Evolutionary conservation across 192 early-diverging fungal species (phyloP), one percentile per base, ranked within the genome.

Genomic region (Lobosporangium transversale): DNA sequence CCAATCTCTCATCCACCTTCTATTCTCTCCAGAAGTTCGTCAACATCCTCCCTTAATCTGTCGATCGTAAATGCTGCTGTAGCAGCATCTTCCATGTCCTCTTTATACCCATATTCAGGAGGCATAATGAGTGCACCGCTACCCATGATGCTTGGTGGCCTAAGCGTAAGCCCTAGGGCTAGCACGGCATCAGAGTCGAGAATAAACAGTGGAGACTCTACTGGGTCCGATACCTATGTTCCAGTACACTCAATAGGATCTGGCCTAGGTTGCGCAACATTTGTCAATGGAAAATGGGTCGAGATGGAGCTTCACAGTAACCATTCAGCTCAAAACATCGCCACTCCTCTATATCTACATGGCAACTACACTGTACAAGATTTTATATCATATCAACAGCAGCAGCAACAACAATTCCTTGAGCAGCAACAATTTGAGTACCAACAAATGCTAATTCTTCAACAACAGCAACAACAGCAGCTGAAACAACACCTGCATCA

Each of bases 341-440:
- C 51, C 7, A 29, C 4, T 15, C 54, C 53, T n/a, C 10, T 76
- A 2, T 76, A 76, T 35, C 3, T 51, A 21, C 73, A 76, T 26
- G 57, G 20, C 45, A 76, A 67, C 26, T 76, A 51, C 30, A 76
- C 73, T 2, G 73, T 76, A 30, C 65, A 66, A 23, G 73, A 76
- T 7, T 76, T 76, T 51, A 76, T 76, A 27, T 76, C 73, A 2
- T 76, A 76, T 23, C 73, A 76, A 33, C 73, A 76, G n/a, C 73
- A 76, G 27, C 73, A 76, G 36, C 73, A 76, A 30, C 73, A 76
- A 35, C 58, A 62, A 11, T 76, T 76, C 37, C 64, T 76, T 0
- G 73, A 76, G 31, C 64, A 76, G 14, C 73, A 76, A 44, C 73
- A 76, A n/a, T 52, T 55, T 26, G 73, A 76, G 20, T 76, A 76